Percentiles rank a stretch among this genome's conserved stretches.
Conservation (phyloP, 2,329 filamentous ascomycete genomes). For the Cercospora zeina region DNA sequence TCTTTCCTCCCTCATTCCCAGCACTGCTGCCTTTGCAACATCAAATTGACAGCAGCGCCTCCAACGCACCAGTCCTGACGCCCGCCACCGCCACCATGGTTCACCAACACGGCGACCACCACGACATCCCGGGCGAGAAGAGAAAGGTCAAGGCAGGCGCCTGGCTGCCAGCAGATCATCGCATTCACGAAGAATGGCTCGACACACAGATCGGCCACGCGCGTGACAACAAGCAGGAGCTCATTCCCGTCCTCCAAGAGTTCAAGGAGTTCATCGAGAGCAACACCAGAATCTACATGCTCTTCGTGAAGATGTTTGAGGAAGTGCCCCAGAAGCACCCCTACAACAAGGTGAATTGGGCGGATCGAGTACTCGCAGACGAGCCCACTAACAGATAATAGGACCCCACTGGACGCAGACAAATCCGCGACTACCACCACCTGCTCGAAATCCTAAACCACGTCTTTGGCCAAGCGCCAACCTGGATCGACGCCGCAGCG, state of each 20-base stretch:
- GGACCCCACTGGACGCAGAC: slow-evolving; percentile 62
- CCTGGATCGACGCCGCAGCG: slow-evolving; percentile 45
- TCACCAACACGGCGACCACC: slow-evolving; percentile 44
- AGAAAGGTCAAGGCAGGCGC: slow-evolving; percentile 52
- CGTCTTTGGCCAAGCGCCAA: slow-evolving; percentile 45
- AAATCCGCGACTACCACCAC: slow-evolving; percentile 66
- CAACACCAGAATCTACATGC: slow-evolving; percentile 64
- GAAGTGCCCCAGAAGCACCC: slow-evolving; percentile 63
- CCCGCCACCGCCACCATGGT: slow-evolving; percentile 29
- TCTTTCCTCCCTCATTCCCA: not conserved
- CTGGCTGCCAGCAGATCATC: slow-evolving; percentile 66
- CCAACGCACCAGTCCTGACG: not conserved
- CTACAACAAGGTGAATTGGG: slow-evolving; percentile 50
- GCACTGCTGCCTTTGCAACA: not conserved
- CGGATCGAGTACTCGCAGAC: slow-evolving; percentile 51
- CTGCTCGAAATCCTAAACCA: slow-evolving; percentile 68
- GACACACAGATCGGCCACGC: slow-evolving; percentile 57
- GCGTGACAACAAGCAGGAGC: slow-evolving; percentile 51
- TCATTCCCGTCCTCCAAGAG: slow-evolving; percentile 63
- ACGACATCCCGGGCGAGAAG: slow-evolving; percentile 54
- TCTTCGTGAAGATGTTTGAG: slow-evolving; percentile 63
- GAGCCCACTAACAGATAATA: slow-evolving; percentile 54
- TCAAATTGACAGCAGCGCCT: not conserved
- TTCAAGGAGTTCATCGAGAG: slow-evolving; percentile 67
- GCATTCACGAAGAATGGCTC: slow-evolving; percentile 65